These are phyloP conservation scores for Phalaenopsis equestris DNA, from an alignment of 106 monocot genomes.

Conservation along the genomic window DNA sequence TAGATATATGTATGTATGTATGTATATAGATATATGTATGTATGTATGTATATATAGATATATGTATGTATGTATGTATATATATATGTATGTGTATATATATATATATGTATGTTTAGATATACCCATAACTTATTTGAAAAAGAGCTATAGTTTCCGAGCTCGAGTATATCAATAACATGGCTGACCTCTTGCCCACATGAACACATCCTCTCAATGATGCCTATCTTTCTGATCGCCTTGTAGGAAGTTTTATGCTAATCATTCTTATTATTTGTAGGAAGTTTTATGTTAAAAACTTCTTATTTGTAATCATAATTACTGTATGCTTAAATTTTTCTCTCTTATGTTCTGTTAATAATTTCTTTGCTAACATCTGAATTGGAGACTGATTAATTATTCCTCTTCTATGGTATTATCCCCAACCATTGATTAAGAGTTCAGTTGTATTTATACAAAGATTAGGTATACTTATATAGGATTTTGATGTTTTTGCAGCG, in stretches of 20 bases:
- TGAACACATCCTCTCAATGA: neutral
- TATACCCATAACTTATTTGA: neutral
- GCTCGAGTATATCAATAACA: neutral
- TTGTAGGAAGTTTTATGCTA: neutral
- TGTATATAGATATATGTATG: too few relatives aligned
- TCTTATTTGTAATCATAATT: neutral
- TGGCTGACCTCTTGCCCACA: neutral
- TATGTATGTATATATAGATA: neutral
- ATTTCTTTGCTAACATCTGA: neutral
- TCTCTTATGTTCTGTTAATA: neutral
- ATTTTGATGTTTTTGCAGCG: constrained; percentile 37
- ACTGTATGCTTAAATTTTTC: neutral
- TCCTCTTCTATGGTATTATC: neutral
- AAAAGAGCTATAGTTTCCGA: neutral
- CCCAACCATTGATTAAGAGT: neutral
- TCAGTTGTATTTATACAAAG: neutral
- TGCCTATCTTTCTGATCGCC: neutral
- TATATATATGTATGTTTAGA: too few relatives aligned
- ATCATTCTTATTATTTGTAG: too few relatives aligned
- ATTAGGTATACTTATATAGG: neutral
- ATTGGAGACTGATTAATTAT: neutral
- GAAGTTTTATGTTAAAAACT: neutral
- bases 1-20: too few relatives aligned
- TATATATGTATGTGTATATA: too few relatives aligned
- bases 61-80: neutral